Evolutionary conservation across 306 rosid species (phyloP), one percentile per base, ranked within the genome.

Genomic region (Albizia julibrissin): DNA sequence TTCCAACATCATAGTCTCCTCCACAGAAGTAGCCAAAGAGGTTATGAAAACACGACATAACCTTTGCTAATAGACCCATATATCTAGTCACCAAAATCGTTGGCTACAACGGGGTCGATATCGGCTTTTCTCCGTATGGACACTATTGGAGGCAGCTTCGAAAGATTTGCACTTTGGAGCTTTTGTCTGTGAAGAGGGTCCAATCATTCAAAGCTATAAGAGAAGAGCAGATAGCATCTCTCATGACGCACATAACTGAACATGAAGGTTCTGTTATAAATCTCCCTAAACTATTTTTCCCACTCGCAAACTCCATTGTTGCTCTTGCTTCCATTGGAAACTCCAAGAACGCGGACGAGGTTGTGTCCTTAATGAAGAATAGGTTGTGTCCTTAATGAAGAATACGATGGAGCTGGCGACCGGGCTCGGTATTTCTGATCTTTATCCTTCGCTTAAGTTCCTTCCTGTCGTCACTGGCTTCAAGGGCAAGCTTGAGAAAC

Each of bases 181-280:
- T 62, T n/a, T n/a, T n/a, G n/a, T n/a, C n/a, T n/a, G n/a, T n/a
- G n/a, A n/a, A n/a, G n/a, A n/a, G n/a, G n/a, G 69, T 62, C 24
- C 62, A 54, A 54, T 6, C 62, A 6, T 54, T 54, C 26, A 54
- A 2, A 54, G 9, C 11, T 2, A 54, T 54, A 8, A 54, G 62
- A 10, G 62, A 19, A 21, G 62, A 54, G 62, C 3, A 54, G 27
- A n/a, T 56, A 6, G 10, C 27, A 8, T n/a, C 26, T 0, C 13
- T 56, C 10, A 0, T 56, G 62, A 56, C 6, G 27, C 6, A n/a
- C 62, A 56, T 56, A n/a, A 21, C 62, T 56, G 62, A 56, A 21
- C 27, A 56, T n/a, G 75, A 73, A 31, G 86, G 86, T 14, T 69
- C 81, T 3, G 6, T 52, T 5, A 49, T 15, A 33, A 79, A 83